These are phyloP conservation scores for Phaseolus coccineus DNA, from an alignment of 331 rosid genomes.

Conservation along the genomic window DNA sequence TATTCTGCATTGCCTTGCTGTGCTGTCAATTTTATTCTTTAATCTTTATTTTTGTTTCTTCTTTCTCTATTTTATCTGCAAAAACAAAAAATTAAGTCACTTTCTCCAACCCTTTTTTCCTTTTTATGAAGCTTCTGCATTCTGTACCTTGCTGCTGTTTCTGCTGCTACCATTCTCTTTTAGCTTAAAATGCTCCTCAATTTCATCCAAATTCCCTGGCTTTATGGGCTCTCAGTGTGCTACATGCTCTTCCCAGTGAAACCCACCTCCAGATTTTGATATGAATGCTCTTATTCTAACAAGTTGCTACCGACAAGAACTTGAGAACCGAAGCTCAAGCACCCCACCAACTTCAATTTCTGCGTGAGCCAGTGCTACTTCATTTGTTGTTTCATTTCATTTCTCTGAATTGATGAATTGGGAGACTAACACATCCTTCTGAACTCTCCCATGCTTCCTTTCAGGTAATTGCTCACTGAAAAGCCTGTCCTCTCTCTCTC, in stretches of 20 bases:
- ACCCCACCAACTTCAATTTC: constrained; percentile 12
- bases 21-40: constrained; percentile 42
- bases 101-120: constrained; percentile 37
- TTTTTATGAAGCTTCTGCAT: constrained; percentile 33
- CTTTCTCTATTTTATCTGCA: constrained; percentile 25
- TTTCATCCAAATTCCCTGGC: constrained; percentile 42
- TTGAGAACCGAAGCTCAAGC: constrained; percentile 34
- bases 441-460: constrained; percentile 26
- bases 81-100: constrained; percentile 40
- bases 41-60: constrained; percentile 7
- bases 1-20: constrained; percentile 42
- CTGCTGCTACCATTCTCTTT: constrained; percentile 17
- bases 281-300: constrained; percentile 5
- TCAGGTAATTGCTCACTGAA: constrained; percentile 47
- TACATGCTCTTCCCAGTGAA: constrained; percentile 22
- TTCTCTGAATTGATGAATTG: constrained; percentile 28
- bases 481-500: background rate
- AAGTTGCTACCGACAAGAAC: background rate
- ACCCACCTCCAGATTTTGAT: constrained; percentile 33
- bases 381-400: constrained; percentile 36
- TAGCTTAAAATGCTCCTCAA: constrained; percentile 45
- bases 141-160: constrained; percentile 24
- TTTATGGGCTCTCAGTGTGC: constrained; percentile 15
- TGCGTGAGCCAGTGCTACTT: constrained; percentile 38
- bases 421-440: constrained; percentile 35